Evolutionary conservation across 31 red algal species (phyloP), one percentile per base, ranked within the genome.

Genomic region (Odonthalia washingtoniensis): DNA sequence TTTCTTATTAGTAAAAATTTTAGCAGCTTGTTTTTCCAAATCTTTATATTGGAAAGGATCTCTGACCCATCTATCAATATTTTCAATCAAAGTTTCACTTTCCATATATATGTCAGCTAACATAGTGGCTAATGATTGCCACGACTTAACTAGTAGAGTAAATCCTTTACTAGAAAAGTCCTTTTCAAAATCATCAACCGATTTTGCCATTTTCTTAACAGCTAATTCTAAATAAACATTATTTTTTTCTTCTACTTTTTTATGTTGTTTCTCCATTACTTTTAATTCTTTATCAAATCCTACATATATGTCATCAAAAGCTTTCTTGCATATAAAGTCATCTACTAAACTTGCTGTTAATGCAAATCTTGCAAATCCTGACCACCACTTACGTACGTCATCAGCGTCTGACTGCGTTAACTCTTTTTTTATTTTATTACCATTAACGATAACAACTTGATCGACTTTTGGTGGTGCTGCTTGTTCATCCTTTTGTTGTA

Each of bases 11-110:
- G 90, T 92, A 63, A 87, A 92, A 40, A 92, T 87, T 64, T 87
- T 92, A 30, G 90, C 77, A 41, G 83, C 90, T 30, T 82, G 65
- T 75, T 87, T 92, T 75, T 92, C 90, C 66, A 92, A 45, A 32
- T 87, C 90, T 66, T 92, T 92, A 46, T 92, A 92, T 72, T 92
- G 82, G 60, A 92, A 86, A 18, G 90, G 90, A 46, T 92, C 78
- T n/a, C 83, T 46, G 17, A 81, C 82, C 82, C 82, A 92, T 36
- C 90, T 49, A 52, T 92, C 90, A 53, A 92, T 92, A 4, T 3
- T 16, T 14, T 74, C 72, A 18, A 92, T 49, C 67, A 92, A 44
- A 3, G 38, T 43, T 39, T 92, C 90, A 38, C 46, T 67, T 65
- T 87, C 83, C 16, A 49, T 52, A 44, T 81, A 87, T 73, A 92